phyloP scores from a whole-genome alignment of 345 rosid species.

The thale cress (Arabidopsis thaliana) region TAIR10.1 NC_003076.8:15904001-15904500 shows the following conservation, averaged over 20 bases:
- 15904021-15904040: slow-evolving; percentile 52
- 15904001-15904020: slow-evolving; percentile 43
- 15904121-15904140: slow-evolving; percentile 37
- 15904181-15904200: not conserved
- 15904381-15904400: not conserved
- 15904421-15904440: slow-evolving; percentile 51
- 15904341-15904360: slow-evolving; percentile 19
- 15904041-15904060: slow-evolving; percentile 62
- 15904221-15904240: not conserved
- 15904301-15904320: slow-evolving; percentile 41
- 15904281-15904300: slow-evolving; percentile 42
- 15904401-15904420: no score
- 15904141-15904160: slow-evolving; percentile 35
- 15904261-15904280: slow-evolving; percentile 33
- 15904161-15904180: slow-evolving; percentile 40
- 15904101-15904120: slow-evolving; percentile 38
- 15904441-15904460: slow-evolving; percentile 83
- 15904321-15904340: slow-evolving; percentile 39
- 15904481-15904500: slow-evolving; percentile 44
- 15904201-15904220: not conserved
- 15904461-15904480: slow-evolving; percentile 59
- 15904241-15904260: not conserved
- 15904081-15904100: slow-evolving; percentile 41
- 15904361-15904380: not conserved
- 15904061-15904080: slow-evolving; percentile 35